Base-by-base conservation (phyloP, 1,139 yeast genomes). In the Groenewaldozyma auringiensis region DNA sequence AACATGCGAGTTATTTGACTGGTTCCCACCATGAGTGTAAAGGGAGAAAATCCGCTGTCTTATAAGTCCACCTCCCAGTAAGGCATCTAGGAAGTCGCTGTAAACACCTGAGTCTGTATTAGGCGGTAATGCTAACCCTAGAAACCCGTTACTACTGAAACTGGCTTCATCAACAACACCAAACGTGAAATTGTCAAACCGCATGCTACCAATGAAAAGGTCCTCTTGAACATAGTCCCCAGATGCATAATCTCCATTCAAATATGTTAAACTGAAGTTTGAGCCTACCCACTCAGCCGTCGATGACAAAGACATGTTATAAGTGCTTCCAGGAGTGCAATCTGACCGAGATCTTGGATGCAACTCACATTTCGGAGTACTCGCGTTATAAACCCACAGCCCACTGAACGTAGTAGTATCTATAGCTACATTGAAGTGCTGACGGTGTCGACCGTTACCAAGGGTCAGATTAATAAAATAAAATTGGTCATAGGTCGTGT, bases 61-160 rank as follows among this genome's bases (percentile, higher is more conserved):
- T 1, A 51, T 31, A 3, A 41, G 25, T n/a, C 47, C 46, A 2
- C 25, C 18, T 2, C 37, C 33, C 2, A 50, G 9, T 20, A 47
- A 31, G 22, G 42, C 45, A 16, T 43, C 39, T 8, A 53, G 39
- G 22, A 53, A 27, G 20, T 37, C 29, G 38, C 29, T 20, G 27
- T 41, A 38, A 21, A n/a, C 43, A 17, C 37, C 48, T 16, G 34
- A 29, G 16, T 37, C 39, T 4, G 50, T 36, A 9, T 50, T 37
- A 40, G 40, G 22, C 11, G 21, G 39, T 20, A 45, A 38, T 6
- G 57, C 59, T 17, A 57, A 47, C 2, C 61, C 61, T 9, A 56
- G 29, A 11, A 50, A 43, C n/a, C 60, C 59, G 1, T 53, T 46
- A 2, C 51, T 49, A 22, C 46, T 40, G 6, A 33, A 29, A 1